Evolutionary conservation across 164 flowering plant genomes (phyloP), one percentile per base, ranked within the genome.

Genomic region (Vitis rupestris): DNA sequence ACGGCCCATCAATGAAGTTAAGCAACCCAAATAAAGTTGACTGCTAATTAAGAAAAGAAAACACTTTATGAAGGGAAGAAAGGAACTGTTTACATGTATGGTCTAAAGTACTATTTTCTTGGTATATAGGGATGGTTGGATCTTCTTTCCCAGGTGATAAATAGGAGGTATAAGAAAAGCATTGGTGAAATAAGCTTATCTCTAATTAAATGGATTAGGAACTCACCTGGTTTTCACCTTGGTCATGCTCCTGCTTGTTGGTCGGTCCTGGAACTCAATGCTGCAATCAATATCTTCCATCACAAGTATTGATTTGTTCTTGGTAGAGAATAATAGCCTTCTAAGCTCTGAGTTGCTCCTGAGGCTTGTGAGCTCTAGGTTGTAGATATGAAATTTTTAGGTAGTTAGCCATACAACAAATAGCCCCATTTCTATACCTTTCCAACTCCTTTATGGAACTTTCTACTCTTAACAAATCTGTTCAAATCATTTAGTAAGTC

Each of bases 211-310:
- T 37, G 4, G 19, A 13, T 37, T 6, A 37, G 44, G 14, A 14
- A n/a, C 60, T 67, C 17, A 67, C 75, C 75, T 71, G 70, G 19
- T 53, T 52, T 2, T 72, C 70, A 60, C 30, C 9, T 10, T 31
- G 50, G 47, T 16, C 10, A 48, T 2, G n/a, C 67, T 52, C 14
- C 58, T 31, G 9, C 2, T 37, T 63, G 57, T 19, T 74, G 56
- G 27, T 77, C 59, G 56, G 27, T 77, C 59, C 23, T 66, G 69
- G 62, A 77, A 30, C 49, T 73, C 62, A 57, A 62, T 10, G 47
- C 69, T 74, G 54, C 75, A 74, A 63, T 78, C 80, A 54, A 74
- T 78, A 70, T 74, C 77, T 19, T 77, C 80, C 29, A 77, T 74
- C 19, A 73, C 77, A 7, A 77, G 69, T 31, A 77, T 77, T 0